Evolutionary conservation across 805 yeast genomes (phyloP).

Genomic region (Clavispora carvajalis): DNA sequence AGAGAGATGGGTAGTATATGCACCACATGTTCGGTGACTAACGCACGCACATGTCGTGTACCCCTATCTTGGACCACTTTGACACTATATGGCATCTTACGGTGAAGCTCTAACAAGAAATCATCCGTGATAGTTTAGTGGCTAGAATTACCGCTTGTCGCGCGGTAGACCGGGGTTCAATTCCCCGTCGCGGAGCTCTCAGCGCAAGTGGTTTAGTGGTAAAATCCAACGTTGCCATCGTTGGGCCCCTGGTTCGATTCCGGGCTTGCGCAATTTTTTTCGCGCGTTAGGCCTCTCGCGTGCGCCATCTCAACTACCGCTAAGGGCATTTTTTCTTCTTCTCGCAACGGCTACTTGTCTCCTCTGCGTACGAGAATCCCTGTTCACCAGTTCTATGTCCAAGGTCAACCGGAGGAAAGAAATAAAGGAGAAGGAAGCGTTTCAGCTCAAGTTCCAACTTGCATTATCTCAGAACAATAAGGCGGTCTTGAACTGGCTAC

Average conservation of each 20-base stretch:
- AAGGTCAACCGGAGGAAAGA: slow-evolving; percentile 33
- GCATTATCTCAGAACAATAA: slow-evolving; percentile 34
- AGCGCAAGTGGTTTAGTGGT: slow-evolving; percentile 19
- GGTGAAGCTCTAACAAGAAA: neutral
- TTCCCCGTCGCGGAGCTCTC: slow-evolving; percentile 20
- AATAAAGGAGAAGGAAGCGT: slow-evolving; percentile 41
- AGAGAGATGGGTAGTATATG: too few relatives aligned
- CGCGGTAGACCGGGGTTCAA: slow-evolving; percentile 23
- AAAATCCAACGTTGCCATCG: slow-evolving; percentile 20
- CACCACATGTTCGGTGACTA: too few relatives aligned
- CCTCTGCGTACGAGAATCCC: too few relatives aligned
- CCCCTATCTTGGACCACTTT: neutral
- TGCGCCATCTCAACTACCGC: neutral
- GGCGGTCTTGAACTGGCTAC: slow-evolving; percentile 38
- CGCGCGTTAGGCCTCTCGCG: neutral
- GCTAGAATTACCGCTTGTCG: slow-evolving; percentile 23
- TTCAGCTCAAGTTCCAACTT: slow-evolving; percentile 43
- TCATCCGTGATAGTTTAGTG: slow-evolving; percentile 21
- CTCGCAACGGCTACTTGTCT: neutral
- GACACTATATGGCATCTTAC: too few relatives aligned
- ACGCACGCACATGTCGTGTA: too few relatives aligned
- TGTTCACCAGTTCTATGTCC: too few relatives aligned
- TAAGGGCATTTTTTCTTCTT: neutral
- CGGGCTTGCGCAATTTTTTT: slow-evolving; percentile 17
- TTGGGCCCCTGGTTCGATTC: slow-evolving; percentile 21